Conservation (phyloP, 2,329 filamentous ascomycete genomes). For the Didymella keratinophila region DNA sequence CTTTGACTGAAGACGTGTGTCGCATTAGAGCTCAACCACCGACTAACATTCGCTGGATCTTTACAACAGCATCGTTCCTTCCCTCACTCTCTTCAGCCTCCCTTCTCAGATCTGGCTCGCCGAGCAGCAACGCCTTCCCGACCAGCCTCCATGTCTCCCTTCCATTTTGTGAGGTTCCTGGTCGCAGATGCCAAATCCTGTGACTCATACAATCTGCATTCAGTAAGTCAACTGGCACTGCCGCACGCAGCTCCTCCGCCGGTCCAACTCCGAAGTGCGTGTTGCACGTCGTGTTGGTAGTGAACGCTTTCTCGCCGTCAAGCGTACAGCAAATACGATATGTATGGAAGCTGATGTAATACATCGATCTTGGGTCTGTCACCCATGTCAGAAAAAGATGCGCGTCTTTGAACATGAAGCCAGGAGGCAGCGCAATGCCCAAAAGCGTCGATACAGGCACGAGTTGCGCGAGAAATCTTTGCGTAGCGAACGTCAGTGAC, state of each 20-base stretch:
- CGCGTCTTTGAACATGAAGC: constrained; percentile 19
- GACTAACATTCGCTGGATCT: constrained; percentile 4
- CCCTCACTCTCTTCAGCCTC: constrained; percentile 5
- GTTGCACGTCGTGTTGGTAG: constrained; percentile 12
- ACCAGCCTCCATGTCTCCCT: constrained; percentile 21
- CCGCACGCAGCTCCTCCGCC: constrained; percentile 14
- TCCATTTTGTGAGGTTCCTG: constrained; percentile 1
- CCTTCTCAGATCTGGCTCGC: constrained; percentile 22
- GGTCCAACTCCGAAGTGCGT: constrained; percentile 15
- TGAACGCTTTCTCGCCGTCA: constrained; percentile 6
- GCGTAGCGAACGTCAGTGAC: no score
- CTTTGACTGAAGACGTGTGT: no score
- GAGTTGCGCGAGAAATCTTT: constrained; percentile 15
- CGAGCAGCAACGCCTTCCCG: constrained; percentile 26
- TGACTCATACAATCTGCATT: constrained; percentile 18
- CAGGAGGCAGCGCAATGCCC: not conserved
- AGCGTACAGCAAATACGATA: constrained; percentile 12
- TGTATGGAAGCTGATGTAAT: constrained; percentile 9
- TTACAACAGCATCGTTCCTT: constrained; percentile 10
- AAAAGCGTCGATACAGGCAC: not conserved
- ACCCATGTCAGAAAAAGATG: constrained; percentile 28
- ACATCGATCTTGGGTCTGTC: no score
- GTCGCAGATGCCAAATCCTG: constrained; percentile 24
- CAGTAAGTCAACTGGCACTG: constrained; percentile 23
- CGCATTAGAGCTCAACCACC: not conserved